A percentile compares a stretch with the other conserved stretches of the same genome.
Evolutionary conservation across 768 basidiomycete species (phyloP).

Genomic region (Leccinum longicurvipes): DNA sequence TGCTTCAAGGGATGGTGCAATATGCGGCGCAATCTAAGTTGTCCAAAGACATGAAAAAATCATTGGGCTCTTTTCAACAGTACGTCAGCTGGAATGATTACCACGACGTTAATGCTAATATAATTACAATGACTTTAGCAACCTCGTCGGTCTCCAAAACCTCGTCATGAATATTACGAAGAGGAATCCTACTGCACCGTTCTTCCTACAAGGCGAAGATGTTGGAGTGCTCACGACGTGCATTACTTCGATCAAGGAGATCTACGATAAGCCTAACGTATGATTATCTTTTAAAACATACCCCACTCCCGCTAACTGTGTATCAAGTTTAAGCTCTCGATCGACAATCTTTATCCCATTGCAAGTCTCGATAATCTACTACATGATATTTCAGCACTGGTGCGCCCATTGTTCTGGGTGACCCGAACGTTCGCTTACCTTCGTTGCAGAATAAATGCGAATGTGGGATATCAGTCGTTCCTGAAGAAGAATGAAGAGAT

Average conservation of each 20-base stretch:
- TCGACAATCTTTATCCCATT: background rate
- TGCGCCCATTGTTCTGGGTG: too few relatives aligned
- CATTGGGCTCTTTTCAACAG: conserved; percentile 4
- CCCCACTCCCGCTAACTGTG: background rate
- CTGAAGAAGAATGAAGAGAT: too few relatives aligned
- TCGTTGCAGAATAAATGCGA: too few relatives aligned
- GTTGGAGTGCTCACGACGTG: conserved; percentile 7
- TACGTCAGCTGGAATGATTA: background rate
- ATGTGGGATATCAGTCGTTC: too few relatives aligned
- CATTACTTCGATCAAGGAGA: conserved; percentile 6
- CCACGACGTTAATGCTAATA: background rate
- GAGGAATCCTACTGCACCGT: conserved; percentile 1
- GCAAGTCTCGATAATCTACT: background rate
- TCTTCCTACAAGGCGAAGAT: conserved; percentile 9
- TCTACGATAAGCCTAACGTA: background rate
- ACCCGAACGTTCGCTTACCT: too few relatives aligned
- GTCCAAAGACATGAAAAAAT: conserved; percentile 1
- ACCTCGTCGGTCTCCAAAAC: conserved; percentile 3
- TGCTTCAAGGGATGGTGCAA: conserved; percentile 10
- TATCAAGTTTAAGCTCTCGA: background rate
- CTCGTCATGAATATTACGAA: conserved; percentile 7
- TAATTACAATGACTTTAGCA: background rate
- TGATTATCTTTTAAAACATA: background rate
- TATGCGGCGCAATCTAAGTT: background rate
- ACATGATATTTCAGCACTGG: background rate